phyloP scores from a whole-genome alignment of 73 alveolate species.

The Paramecium tetraurelia region DNA sequence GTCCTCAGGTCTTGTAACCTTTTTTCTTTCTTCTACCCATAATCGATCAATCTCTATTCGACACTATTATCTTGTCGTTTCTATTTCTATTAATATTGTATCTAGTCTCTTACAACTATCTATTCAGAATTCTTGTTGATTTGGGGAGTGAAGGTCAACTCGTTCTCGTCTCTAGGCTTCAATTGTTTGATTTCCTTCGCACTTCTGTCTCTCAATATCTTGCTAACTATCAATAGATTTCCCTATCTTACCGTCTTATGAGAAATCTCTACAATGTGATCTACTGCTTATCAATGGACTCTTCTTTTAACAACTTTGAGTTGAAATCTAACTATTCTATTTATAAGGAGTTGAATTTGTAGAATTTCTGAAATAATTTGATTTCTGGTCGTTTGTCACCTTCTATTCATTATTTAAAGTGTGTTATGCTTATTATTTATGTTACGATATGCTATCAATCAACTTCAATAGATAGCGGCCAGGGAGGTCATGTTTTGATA shows the following conservation, averaged over 20 bases:
- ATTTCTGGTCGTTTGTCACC: background rate
- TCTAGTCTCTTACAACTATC: background rate
- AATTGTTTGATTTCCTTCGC: background rate
- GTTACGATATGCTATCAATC: conserved; percentile 18
- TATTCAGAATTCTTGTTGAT: background rate
- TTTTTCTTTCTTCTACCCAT: background rate
- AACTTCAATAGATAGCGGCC: background rate
- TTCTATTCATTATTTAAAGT: background rate
- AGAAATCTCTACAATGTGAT: background rate
- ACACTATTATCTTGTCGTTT: background rate
- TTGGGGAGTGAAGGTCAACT: background rate
- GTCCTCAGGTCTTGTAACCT: background rate
- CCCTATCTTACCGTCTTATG: background rate
- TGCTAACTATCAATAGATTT: background rate
- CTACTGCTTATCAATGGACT: background rate
- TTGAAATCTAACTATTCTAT: background rate
- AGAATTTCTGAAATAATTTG: conserved; percentile 19
- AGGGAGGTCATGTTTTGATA: conserved; percentile 29
- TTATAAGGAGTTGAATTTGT: conserved; percentile 17
- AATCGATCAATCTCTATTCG: background rate
- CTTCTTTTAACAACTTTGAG: background rate
- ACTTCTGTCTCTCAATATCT: background rate
- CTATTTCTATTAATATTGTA: background rate
- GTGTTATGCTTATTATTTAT: conserved; percentile 18
- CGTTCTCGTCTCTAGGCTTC: background rate